Base-by-base conservation (phyloP, 1,284 basidiomycete species). In the Phellopilus nigrolimitatus region DNA sequence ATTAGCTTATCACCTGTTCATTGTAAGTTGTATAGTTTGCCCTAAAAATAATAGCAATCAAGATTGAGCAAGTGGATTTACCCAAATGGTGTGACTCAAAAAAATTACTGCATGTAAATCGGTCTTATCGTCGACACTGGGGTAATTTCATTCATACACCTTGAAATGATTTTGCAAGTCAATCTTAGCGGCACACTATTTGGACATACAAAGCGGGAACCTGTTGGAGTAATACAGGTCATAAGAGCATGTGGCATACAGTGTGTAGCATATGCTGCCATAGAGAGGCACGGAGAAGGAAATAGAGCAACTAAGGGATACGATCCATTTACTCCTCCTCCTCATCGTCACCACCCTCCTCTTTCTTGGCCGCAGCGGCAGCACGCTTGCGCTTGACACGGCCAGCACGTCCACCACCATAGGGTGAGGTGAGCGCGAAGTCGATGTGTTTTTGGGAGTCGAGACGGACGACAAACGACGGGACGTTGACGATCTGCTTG, bases 381-480 rank as follows among this genome's bases (percentile, higher is more conserved):
- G 89, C 90, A 66, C 95, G 92, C 92, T 97, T 98, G 74, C 97
- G 86, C 90, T 99, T 98, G 69, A 97, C 94, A 68, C 97, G 95
- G 65, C 97, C 95, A 59, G 95, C 77, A 62, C 95, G 91, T 63
- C 89, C 95, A 68, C 95, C 95, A 69, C 95, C 97, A 70, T 95
- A 98, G 51, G 95, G 95, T 61, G 93, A 97, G 59, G 90, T 97
- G 66, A 97, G 86, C 39, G 95, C 90, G 69, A 97, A 98, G 82
- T 99, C 95, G 70, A 99, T 95, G 83, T 99, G 95, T 64, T 94
- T 95, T 82, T 95, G 91, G 57, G 90, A 92, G 78, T 94, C 91
- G 66, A 95, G 86, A 73, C 91, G 93, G 64, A 99, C 97, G 66
- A 98, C 91, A 71, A 99, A 99, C 13, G 95, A 98, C 37, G 97